Evolutionary conservation across 139 green algal genomes (phyloP).

Genomic region (Micractinium sp.): DNA sequence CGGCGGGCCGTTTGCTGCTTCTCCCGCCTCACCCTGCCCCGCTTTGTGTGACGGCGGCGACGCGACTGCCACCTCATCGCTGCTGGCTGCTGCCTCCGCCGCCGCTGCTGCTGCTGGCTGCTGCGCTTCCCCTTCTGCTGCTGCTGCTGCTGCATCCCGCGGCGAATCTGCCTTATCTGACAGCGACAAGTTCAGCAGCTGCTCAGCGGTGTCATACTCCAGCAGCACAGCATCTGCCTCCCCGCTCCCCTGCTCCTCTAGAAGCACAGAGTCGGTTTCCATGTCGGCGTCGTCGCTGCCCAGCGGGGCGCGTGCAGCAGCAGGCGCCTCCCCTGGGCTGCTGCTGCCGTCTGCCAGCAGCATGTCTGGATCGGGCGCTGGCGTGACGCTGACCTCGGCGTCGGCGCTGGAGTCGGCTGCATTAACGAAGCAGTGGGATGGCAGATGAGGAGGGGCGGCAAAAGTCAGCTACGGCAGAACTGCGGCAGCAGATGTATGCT

Average conservation of each 20-base stretch:
- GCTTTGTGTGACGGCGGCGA: background rate
- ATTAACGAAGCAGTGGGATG: background rate
- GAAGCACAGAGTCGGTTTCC: constrained; percentile 46
- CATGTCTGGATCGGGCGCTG: constrained; percentile 10
- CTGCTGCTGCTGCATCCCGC: background rate
- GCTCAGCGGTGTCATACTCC: constrained; percentile 38
- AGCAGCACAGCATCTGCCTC: constrained; percentile 41
- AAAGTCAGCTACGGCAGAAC: background rate
- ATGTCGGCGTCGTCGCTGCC: constrained; percentile 41
- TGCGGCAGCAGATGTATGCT: too few relatives aligned
- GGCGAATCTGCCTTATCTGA: background rate
- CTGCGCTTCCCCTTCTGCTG: background rate
- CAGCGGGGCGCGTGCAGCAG: background rate
- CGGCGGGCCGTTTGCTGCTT: background rate
- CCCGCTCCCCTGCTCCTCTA: constrained; percentile 27
- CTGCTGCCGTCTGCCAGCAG: background rate
- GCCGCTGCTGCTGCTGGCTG: background rate
- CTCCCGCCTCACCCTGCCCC: too few relatives aligned
- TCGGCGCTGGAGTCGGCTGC: constrained; percentile 18
- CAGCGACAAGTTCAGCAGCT: constrained; percentile 30
- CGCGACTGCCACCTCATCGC: background rate
- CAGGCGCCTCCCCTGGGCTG: background rate
- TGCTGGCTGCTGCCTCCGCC: background rate
- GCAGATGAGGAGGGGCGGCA: background rate
- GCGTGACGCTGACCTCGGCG: constrained; percentile 29